Percentiles rank a stretch among this genome's conserved stretches.
Evolutionary conservation across 2,329 filamentous ascomycete genomes (phyloP).

Genomic region (Cryoendolithus antarcticus): DNA sequence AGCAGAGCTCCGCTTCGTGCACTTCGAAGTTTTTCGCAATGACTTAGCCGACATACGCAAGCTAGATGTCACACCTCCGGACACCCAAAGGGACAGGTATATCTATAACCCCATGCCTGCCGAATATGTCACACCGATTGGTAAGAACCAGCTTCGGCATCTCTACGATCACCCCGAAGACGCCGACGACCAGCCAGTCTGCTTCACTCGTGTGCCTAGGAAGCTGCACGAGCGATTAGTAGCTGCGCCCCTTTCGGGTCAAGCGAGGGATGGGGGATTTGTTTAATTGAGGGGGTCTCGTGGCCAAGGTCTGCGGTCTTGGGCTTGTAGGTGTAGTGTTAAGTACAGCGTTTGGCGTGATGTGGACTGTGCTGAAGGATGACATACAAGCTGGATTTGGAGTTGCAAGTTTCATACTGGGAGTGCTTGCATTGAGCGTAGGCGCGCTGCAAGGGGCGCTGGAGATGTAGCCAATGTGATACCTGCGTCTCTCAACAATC

Average conservation of each 20-base stretch:
- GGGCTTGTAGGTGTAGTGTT: not conserved
- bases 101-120: not conserved
- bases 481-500: too few species aligned
- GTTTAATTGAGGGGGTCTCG: not conserved
- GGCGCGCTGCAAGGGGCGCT: conserved; percentile 1
- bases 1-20: not conserved
- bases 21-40: not conserved
- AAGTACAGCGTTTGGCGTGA: not conserved
- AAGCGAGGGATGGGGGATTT: not conserved
- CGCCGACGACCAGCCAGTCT: not conserved
- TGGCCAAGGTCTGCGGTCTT: not conserved
- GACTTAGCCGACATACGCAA: not conserved
- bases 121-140: not conserved
- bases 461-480: not conserved
- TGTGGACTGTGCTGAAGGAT: not conserved
- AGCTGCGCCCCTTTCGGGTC: not conserved
- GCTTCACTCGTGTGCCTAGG: not conserved
- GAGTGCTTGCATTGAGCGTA: not conserved
- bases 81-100: not conserved
- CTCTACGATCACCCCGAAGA: not conserved
- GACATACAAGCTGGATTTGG: conserved; percentile 2
- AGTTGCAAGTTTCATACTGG: conserved; percentile 1
- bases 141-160: not conserved
- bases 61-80: not conserved
- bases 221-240: not conserved